Evolutionary conservation across 441 rosid genomes (phyloP).

Genomic region (Euphorbia celastroides): DNA sequence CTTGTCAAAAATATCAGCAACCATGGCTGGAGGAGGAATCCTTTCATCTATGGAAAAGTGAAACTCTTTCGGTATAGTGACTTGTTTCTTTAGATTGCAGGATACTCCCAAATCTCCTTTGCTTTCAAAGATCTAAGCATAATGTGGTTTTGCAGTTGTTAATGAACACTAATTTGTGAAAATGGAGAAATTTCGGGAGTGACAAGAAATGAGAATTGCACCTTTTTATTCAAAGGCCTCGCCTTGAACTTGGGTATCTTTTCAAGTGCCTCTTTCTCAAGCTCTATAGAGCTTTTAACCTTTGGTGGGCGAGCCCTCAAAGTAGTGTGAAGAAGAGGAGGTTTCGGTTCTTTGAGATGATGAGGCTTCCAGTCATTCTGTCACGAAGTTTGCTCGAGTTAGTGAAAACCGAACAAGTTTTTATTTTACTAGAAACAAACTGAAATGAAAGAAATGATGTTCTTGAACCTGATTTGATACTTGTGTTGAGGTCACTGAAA

Average conservation of each 20-base stretch:
- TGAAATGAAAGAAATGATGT: background rate
- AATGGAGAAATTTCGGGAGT: background rate
- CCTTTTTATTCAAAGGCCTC: conserved; percentile 92
- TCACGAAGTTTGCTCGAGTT: background rate
- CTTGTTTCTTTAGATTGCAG: conserved; percentile 71
- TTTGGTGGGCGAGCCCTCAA: conserved; percentile 44
- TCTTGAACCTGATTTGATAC: conserved; percentile 57
- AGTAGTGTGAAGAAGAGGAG: conserved; percentile 74
- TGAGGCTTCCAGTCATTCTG: conserved; percentile 58
- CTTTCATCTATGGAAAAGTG: conserved; percentile 87
- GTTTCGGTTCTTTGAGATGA: conserved; percentile 67
- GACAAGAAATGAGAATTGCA: conserved; percentile 19
- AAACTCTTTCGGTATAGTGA: conserved; percentile 82
- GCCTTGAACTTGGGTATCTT: conserved; percentile 93
- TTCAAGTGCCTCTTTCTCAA: conserved; percentile 84
- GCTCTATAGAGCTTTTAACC: conserved; percentile 72
- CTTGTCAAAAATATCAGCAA: conserved; percentile 78
- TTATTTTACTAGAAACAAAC: background rate
- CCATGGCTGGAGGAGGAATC: conserved; percentile 58
- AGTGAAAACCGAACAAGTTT: conserved; percentile 1
- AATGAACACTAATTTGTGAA: background rate
- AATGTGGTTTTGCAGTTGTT: background rate
- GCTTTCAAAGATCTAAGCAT: conserved; percentile 81
- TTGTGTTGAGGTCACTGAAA: conserved; percentile 74
- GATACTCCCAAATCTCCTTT: conserved; percentile 89